These are phyloP conservation scores for Wickerhamiella dianesei DNA, from an alignment of 805 yeast species.

Conservation along the genomic window DNA sequence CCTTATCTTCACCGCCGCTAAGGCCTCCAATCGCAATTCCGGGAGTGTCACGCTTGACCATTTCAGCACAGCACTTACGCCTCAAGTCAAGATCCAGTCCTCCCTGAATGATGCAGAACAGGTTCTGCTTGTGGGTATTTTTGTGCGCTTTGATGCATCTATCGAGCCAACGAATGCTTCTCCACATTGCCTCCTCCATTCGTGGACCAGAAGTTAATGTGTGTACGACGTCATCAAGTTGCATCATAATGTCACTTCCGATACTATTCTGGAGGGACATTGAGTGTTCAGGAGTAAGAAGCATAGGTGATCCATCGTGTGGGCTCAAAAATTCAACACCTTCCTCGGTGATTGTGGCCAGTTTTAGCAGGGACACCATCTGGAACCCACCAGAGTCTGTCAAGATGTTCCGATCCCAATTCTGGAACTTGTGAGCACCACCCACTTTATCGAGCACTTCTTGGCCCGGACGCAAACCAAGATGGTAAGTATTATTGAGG, in stretches of 20 bases:
- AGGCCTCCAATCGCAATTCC: constrained; percentile 36
- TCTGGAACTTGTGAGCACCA: constrained; percentile 32
- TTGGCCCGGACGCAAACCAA: constrained; percentile 34
- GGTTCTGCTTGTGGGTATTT: constrained; percentile 30
- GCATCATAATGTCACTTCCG: constrained; percentile 36
- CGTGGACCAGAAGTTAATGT: constrained; percentile 33
- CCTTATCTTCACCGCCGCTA: constrained; percentile 35
- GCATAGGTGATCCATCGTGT: constrained; percentile 35
- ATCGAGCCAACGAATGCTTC: constrained; percentile 34
- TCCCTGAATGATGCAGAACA: constrained; percentile 35
- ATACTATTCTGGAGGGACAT: constrained; percentile 32
- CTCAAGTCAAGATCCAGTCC: constrained; percentile 32
- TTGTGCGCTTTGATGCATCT: constrained; percentile 33
- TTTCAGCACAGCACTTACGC: constrained; percentile 29
- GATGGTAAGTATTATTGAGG: constrained; percentile 33
- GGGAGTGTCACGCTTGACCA: constrained; percentile 32
- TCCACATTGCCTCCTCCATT: constrained; percentile 34
- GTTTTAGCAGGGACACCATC: constrained; percentile 33
- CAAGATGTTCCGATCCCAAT: constrained; percentile 31
- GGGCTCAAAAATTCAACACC: constrained; percentile 34
- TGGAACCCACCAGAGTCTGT: constrained; percentile 36
- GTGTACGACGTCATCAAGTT: constrained; percentile 33
- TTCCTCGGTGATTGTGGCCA: constrained; percentile 35
- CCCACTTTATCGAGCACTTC: constrained; percentile 30
- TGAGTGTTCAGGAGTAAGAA: constrained; percentile 36